Conservation (phyloP, 2,329 filamentous ascomycete genomes). For the Saccharata proteae region DNA sequence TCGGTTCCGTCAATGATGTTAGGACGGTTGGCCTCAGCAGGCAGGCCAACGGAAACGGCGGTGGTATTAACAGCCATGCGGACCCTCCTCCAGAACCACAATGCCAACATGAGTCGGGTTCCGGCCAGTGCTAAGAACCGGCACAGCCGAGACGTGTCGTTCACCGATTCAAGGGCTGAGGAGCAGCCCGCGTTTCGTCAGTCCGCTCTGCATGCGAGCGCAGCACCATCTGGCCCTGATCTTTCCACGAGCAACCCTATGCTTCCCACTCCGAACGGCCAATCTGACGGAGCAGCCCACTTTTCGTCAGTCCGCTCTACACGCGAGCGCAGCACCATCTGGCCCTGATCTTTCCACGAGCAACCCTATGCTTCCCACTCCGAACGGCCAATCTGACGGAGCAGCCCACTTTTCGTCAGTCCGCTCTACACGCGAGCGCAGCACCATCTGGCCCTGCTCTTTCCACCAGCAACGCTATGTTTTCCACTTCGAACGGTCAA, state of each 20-base stretch:
- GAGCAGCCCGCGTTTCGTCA: constrained; percentile 44
- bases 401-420: constrained; percentile 45
- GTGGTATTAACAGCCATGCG: constrained; percentile 37
- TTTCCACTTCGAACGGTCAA: too few relatives aligned
- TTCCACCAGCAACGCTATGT: constrained; percentile 10
- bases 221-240: constrained; percentile 63
- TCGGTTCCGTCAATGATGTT: too few relatives aligned
- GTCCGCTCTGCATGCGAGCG: constrained; percentile 67
- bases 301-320: constrained; percentile 59
- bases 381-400: too few relatives aligned
- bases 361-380: too few relatives aligned
- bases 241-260: constrained; percentile 20
- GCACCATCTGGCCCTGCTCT: constrained; percentile 62
- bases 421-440: constrained; percentile 68
- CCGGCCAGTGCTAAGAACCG: constrained; percentile 53
- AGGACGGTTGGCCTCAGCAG: constrained; percentile 42
- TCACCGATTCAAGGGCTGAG: too few relatives aligned
- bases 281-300: too few relatives aligned
- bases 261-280: too few relatives aligned
- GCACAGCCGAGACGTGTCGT: constrained; percentile 61
- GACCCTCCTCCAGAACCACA: constrained; percentile 58
- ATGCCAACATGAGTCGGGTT: constrained; percentile 69
- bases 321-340: constrained; percentile 69
- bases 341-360: constrained; percentile 43
- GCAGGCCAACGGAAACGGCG: constrained; percentile 11